A percentile compares a stretch with the other conserved stretches of the same genome.
phyloP scores from a whole-genome alignment of 345 rosid species.

The Pugionium dolabratum region DNA sequence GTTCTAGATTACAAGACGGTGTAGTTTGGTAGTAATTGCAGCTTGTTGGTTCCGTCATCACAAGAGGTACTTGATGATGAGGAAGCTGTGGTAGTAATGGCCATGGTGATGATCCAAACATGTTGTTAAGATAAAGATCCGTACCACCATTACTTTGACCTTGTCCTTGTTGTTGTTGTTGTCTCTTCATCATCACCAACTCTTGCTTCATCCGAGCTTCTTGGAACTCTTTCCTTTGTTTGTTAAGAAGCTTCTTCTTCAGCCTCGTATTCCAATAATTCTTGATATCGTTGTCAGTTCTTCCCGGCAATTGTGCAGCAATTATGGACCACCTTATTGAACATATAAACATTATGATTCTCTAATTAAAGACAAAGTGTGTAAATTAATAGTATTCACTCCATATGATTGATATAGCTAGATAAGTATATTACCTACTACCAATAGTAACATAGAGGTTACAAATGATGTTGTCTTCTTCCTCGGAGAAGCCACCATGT shows the following conservation, averaged over 20 bases:
- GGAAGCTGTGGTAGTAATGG: constrained; percentile 43
- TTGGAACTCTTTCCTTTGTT: constrained; percentile 57
- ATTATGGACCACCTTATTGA: constrained; percentile 74
- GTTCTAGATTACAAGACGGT: constrained; percentile 28
- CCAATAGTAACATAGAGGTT: constrained; percentile 57
- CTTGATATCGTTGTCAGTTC: constrained; percentile 80
- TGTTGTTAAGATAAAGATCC: constrained; percentile 39
- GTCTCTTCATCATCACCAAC: constrained; percentile 47
- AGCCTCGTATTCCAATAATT: constrained; percentile 84
- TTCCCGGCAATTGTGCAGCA: constrained; percentile 80
- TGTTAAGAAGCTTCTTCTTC: constrained; percentile 72
- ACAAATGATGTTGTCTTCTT: constrained; percentile 65
- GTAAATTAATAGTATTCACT: neutral
- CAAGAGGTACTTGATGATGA: constrained; percentile 35
- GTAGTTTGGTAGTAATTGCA: constrained; percentile 28
- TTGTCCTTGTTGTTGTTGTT: constrained; percentile 31
- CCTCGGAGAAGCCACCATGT: constrained; percentile 69
- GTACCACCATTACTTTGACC: constrained; percentile 32
- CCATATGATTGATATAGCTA: neutral
- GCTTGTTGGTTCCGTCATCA: constrained; percentile 39
- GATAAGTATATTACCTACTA: constrained; percentile 51
- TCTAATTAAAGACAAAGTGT: constrained; percentile 18
- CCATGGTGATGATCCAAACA: constrained; percentile 47
- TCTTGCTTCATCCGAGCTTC: constrained; percentile 53
- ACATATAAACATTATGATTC: constrained; percentile 13